phyloP scores from a whole-genome alignment of 495 filamentous ascomycete genomes.

The Hypoxylon trugodes region DNA sequence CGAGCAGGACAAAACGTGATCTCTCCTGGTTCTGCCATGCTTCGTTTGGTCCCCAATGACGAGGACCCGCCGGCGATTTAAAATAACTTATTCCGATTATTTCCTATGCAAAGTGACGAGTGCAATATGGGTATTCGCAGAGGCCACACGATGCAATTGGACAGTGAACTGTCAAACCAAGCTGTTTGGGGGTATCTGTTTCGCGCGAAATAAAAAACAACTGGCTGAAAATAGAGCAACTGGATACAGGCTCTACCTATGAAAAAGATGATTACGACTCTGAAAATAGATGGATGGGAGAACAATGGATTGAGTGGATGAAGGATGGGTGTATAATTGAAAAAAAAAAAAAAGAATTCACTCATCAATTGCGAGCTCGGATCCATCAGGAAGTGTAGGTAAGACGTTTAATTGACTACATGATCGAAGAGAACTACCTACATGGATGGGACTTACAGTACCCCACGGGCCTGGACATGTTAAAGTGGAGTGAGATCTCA shows the following conservation, averaged over 20 bases:
- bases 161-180: conserved; percentile 25
- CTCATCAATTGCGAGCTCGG: conserved; percentile 40
- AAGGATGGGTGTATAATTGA: conserved; percentile 29
- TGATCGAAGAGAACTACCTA: conserved; percentile 38
- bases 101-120: conserved; percentile 32
- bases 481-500: conserved; percentile 50
- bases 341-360: conserved; percentile 38
- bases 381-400: conserved; percentile 26
- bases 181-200: conserved; percentile 36
- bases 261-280: conserved; percentile 23
- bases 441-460: conserved; percentile 43
- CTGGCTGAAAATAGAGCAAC: conserved; percentile 26
- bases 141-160: conserved; percentile 30
- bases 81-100: conserved; percentile 18
- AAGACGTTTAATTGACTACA: conserved; percentile 27
- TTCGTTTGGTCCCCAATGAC: conserved; percentile 21
- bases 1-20: conserved; percentile 52
- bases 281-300: conserved; percentile 33
- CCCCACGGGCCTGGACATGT: conserved; percentile 32
- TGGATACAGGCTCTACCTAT: conserved; percentile 38
- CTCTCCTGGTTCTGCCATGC: conserved; percentile 40
- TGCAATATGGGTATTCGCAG: conserved; percentile 36
- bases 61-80: conserved; percentile 19
- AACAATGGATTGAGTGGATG: conserved; percentile 33
- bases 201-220: conserved; percentile 32